Evolutionary conservation across 345 rosid genomes (phyloP), one percentile per base, ranked within the genome.

Genomic region (Draba incana): DNA sequence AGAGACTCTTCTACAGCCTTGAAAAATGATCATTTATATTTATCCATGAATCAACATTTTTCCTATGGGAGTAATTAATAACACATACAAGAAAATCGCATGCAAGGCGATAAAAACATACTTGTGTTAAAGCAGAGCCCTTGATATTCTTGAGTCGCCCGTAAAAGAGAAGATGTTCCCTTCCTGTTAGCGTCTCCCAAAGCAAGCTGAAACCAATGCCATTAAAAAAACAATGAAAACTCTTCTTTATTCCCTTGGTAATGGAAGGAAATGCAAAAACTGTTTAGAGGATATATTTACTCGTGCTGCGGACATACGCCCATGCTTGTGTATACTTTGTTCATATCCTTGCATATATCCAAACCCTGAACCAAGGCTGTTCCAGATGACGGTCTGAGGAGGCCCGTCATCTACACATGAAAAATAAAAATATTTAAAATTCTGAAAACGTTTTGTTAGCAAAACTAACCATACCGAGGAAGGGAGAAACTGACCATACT

Each of bases 1-100:
- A 90, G 90, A 78, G 97, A 93, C 56, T 93, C 96, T 81, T 93
- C 98, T 67, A 93, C 98, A 14, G 98, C 92, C 98, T 93, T 57
- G 5, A 59, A 60, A 60, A 59, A 20, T 27, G 15, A 42, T 43
- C 14, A 46, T 41, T 74, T 31, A 31, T 16, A 73, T 48, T 28
- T 28, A 28, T 28, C 46, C 66, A 72, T 62, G 35, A 62, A 45
- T 12, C 13, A 55, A 47, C 44, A 57, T 51, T 27, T 31, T 61
- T 45, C 25, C 5, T 28, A 2, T 13, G 42, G 35, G 23, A 46
- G 35, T 52, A 25, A 24, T 2, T 20, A 20, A 20, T 20, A 62
- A 45, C 35, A 30, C 49, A 39, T 31, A 23, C 1, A 16, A 9
- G 5, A 31, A 20, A 48, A 7, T 48, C 20, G 4, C 2, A 28